Base-by-base conservation (phyloP, 352 stramenopile species). In the Pythium sp. region DNA sequence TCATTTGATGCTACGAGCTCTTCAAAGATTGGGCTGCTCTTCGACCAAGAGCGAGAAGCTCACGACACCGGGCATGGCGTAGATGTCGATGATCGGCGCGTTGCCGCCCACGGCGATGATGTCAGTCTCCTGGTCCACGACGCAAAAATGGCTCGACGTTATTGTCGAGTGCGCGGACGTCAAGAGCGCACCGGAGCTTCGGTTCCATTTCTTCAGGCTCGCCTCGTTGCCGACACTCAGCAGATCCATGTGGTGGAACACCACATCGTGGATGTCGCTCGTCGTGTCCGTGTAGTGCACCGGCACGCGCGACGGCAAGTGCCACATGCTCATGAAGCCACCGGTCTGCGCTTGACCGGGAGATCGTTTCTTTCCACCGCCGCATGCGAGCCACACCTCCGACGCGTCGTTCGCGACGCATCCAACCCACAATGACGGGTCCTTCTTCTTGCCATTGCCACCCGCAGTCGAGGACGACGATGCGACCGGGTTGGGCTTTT, bases 1-100 rank as follows among this genome's bases (percentile, higher is more conserved):
- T 51, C 43, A 51, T 22, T 46, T 14, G 12, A 18, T 51, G 5
- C n/a, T 22, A 60, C 46, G 30, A 60, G 30, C 30, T 60, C 30
- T 46, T 43, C 58, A 47, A 15, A 26, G 15, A 20, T 3, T 22
- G 4, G 22, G 26, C 26, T 24, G 18, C 38, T 58, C 62, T n/a
- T 86, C 73, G 0, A 89, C 76, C 56, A 88, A 58, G 18, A 93
- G 72, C 55, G 86, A 91, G 69, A 92, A 93, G 77, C 86, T 93
- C 53, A 93, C 84, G 62, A 93, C 86, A 56, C 86, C 86, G 0
- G 86, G 80, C 83, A 93, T 92, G 58, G 85, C 84, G 73, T 86
- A 92, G 41, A 93, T 87, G 66, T 93, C 82, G 62, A 93, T 87
- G 0, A 81, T 57, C 0, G 82, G 75, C 20, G 82, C 70, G 53